Conservation (phyloP, 2,329 filamentous ascomycete genomes). For the Cladosporium sp. region DNA sequence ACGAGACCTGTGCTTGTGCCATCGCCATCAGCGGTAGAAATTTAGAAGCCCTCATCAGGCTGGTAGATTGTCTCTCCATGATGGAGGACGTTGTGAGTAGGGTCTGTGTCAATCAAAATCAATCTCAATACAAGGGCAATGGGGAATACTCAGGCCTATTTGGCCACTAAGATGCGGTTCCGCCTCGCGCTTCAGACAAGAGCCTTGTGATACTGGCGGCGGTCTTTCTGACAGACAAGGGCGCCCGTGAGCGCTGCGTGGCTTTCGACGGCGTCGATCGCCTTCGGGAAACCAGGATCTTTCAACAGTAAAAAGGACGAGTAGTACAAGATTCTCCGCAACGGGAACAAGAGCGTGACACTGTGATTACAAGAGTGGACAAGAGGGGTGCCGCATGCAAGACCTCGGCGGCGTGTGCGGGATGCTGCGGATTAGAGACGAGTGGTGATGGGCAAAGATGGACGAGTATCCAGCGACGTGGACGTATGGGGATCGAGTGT, state of each 20-base stretch:
- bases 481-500: constrained; percentile 6
- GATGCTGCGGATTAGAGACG: constrained; percentile 8
- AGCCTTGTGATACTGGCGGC: constrained; percentile 9
- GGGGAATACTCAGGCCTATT: constrained; percentile 12
- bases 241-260: background rate
- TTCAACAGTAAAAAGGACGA: constrained; percentile 2
- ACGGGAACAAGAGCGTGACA: constrained; percentile 10
- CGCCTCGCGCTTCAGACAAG: background rate
- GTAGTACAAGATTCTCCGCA: constrained; percentile 7
- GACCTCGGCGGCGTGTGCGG: constrained; percentile 9
- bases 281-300: background rate
- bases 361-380: constrained; percentile 10
- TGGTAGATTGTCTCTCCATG: constrained; percentile 16
- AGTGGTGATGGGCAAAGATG: constrained; percentile 8
- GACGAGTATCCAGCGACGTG: constrained; percentile 11
- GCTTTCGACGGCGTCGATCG: background rate
- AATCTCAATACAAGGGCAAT: constrained; percentile 14
- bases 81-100: constrained; percentile 12
- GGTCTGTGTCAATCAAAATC: constrained; percentile 18
- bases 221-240: constrained; percentile 11
- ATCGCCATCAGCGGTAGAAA: constrained; percentile 24
- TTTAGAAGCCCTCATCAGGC: constrained; percentile 14
- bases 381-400: constrained; percentile 13
- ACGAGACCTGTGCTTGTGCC: constrained; percentile 21
- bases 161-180: constrained; percentile 7